Conservation (phyloP, 106 monocot species). For the Allium fistulosum region DNA sequence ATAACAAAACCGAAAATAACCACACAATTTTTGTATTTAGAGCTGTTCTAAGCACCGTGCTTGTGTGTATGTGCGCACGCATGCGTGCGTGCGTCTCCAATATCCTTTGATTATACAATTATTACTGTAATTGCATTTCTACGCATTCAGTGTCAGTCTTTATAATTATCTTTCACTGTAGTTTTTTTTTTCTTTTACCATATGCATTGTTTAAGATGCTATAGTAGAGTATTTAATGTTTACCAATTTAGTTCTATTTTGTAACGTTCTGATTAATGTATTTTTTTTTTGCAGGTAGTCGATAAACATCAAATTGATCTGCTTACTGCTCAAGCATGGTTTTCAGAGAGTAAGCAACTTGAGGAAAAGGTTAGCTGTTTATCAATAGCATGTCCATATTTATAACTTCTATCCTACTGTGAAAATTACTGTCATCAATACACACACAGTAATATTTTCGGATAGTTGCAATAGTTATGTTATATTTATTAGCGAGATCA, state of each 20-base stretch:
- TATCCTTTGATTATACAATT: no score
- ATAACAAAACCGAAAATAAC: neutral
- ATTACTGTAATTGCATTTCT: no score
- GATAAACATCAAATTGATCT: slow-evolving; percentile 71
- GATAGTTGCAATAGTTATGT: no score
- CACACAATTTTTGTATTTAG: neutral
- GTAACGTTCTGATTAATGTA: neutral
- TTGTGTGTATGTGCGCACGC: no score
- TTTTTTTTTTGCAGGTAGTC: slow-evolving; percentile 31
- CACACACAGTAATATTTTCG: neutral
- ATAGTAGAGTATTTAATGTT: no score
- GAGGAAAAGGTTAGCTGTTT: slow-evolving; percentile 47
- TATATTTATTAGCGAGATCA: no score
- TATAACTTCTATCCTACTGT: neutral
- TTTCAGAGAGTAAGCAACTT: slow-evolving; percentile 61
- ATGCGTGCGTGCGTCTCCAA: no score
- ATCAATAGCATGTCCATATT: neutral
- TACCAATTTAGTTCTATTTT: neutral
- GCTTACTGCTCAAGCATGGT: slow-evolving; percentile 80
- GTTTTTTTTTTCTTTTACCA: neutral
- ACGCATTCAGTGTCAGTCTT: no score
- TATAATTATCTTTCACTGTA: no score
- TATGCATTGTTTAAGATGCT: neutral
- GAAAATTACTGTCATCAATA: neutral
- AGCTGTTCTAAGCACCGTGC: neutral